phyloP scores from a whole-genome alignment of 176 grass and related monocot species.

The Areca catechu region DNA sequence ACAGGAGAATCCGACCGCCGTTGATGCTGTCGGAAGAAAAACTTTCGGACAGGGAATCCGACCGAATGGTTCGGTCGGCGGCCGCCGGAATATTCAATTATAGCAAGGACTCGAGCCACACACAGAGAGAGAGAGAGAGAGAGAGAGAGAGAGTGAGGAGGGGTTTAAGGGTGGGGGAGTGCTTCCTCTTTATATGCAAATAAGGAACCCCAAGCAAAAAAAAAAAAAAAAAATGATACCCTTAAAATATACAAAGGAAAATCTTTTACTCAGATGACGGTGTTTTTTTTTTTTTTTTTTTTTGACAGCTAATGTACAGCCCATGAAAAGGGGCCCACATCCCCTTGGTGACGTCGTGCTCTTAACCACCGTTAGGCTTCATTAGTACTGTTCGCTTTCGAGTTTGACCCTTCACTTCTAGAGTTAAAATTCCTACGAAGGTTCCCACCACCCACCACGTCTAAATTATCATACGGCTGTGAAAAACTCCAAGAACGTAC shows the following conservation, averaged over 20 bases:
- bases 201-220: background rate
- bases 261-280: background rate
- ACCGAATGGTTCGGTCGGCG: no score
- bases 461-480: no score
- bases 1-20: no score
- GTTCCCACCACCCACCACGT: no score
- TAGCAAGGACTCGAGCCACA: background rate
- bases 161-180: background rate
- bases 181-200: background rate
- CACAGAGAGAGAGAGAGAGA: background rate
- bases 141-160: background rate
- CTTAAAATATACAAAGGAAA: background rate
- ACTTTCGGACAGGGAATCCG: background rate
- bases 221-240: background rate
- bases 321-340: background rate
- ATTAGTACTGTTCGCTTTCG: no score
- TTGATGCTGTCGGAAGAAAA: no score
- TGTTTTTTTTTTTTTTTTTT: background rate
- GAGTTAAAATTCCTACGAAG: no score
- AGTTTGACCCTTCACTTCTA: no score
- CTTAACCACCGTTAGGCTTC: no score
- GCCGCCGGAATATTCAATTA: background rate
- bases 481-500: no score
- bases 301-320: slow-evolving; percentile 18
- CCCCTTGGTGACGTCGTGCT: background rate